A percentile compares a stretch with the other conserved stretches of the same genome.
These are phyloP conservation scores for Phytopythium montanum DNA, from an alignment of 352 stramenopile genomes.

Conservation along the genomic window DNA sequence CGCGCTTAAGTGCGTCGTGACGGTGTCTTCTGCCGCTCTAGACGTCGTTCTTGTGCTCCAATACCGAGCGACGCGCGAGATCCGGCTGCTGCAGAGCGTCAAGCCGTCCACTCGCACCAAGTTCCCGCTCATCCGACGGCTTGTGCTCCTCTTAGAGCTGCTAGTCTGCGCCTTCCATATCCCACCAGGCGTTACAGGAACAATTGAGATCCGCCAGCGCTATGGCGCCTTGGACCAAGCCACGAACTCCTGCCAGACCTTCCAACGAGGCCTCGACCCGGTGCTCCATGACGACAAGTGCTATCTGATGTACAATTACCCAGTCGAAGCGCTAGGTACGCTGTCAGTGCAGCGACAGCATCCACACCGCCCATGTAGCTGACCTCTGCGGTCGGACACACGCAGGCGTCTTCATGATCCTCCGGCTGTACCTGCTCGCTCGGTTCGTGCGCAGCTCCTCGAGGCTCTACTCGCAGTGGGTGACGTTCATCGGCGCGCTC, in stretches of 20 bases:
- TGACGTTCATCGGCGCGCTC: slow-evolving; percentile 61
- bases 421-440: slow-evolving; percentile 59
- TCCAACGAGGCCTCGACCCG: slow-evolving; percentile 21
- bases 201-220: slow-evolving; percentile 42
- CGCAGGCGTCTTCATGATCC: slow-evolving; percentile 63
- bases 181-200: slow-evolving; percentile 36
- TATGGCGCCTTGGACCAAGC: slow-evolving; percentile 24
- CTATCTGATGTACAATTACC: slow-evolving; percentile 65
- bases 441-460: slow-evolving; percentile 70
- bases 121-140: slow-evolving; percentile 21
- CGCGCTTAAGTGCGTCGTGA: slow-evolving; percentile 34
- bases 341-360: background rate
- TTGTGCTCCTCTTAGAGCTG: slow-evolving; percentile 46
- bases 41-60: slow-evolving; percentile 42
- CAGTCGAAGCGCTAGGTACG: slow-evolving; percentile 52
- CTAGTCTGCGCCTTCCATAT: slow-evolving; percentile 64
- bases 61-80: slow-evolving; percentile 38
- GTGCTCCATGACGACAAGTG: slow-evolving; percentile 30
- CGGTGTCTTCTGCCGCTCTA: slow-evolving; percentile 36
- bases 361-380: background rate
- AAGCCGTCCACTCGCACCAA: slow-evolving; percentile 20
- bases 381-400: background rate
- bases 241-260: slow-evolving; percentile 12
- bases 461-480: slow-evolving; percentile 70
- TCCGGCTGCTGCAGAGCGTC: slow-evolving; percentile 52